phyloP scores from a whole-genome alignment of 305 asterid genomes.

The Stenogyne calaminthoides region DNA sequence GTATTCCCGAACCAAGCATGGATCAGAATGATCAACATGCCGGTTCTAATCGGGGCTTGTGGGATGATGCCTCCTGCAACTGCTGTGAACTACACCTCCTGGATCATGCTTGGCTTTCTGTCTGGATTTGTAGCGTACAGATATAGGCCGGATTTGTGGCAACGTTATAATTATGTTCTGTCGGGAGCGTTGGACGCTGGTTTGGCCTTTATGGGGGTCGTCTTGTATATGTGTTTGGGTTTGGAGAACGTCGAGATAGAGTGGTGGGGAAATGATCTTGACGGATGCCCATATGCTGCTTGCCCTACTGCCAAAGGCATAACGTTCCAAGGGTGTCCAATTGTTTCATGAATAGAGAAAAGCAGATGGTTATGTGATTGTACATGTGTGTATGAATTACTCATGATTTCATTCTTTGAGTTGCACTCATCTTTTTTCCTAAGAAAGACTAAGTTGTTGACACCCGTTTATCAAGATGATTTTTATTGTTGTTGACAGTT shows the following conservation, averaged over 20 bases:
- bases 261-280: constrained; percentile 91
- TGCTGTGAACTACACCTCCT: constrained; percentile 77
- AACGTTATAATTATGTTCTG: constrained; percentile 72
- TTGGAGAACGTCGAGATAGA: constrained; percentile 48
- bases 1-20: constrained; percentile 72
- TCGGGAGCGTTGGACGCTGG: constrained; percentile 93
- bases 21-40: constrained; percentile 79
- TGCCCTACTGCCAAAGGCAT: constrained; percentile 77
- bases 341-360: constrained; percentile 29
- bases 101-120: constrained; percentile 77
- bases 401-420: background rate
- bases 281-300: constrained; percentile 77
- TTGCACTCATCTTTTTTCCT: background rate
- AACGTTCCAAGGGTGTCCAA: constrained; percentile 59
- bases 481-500: background rate
- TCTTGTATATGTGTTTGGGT: constrained; percentile 73
- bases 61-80: constrained; percentile 96
- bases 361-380: background rate
- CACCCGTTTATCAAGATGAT: background rate
- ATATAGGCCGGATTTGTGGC: constrained; percentile 80
- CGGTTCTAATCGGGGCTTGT: constrained; percentile 67
- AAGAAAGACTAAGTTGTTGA: background rate
- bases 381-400: background rate
- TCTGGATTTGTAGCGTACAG: constrained; percentile 74
- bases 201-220: constrained; percentile 87